Conservation (phyloP, 1,284 basidiomycete species). For the Anthracocystis panici-leucophaei region DNA sequence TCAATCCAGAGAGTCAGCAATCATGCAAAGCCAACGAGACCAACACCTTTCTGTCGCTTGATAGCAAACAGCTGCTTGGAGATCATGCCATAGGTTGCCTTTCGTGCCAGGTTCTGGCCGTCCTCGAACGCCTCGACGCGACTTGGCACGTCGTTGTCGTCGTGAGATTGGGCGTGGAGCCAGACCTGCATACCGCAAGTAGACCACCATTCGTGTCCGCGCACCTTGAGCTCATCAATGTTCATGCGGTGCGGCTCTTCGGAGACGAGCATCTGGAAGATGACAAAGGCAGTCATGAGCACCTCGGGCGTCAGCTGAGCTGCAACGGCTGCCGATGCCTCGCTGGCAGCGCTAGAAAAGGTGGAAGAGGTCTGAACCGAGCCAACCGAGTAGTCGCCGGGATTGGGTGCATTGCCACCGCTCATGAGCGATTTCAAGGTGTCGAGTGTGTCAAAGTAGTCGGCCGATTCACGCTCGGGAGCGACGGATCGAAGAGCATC, state of each 20-base stretch:
- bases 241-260: slow-evolving; percentile 54
- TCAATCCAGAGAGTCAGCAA: not conserved
- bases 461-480: slow-evolving; percentile 47
- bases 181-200: slow-evolving; percentile 47
- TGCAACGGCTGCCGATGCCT: slow-evolving; percentile 24
- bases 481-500: slow-evolving; percentile 58
- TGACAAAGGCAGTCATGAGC: slow-evolving; percentile 60
- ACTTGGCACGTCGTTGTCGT: slow-evolving; percentile 27
- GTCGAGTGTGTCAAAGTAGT: slow-evolving; percentile 56
- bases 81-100: slow-evolving; percentile 64
- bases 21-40: slow-evolving; percentile 46
- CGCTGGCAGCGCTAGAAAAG: slow-evolving; percentile 30
- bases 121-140: slow-evolving; percentile 53
- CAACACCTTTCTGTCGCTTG: slow-evolving; percentile 46
- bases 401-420: slow-evolving; percentile 34
- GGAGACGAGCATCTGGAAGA: slow-evolving; percentile 55
- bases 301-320: slow-evolving; percentile 48
- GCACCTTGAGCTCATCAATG: slow-evolving; percentile 57
- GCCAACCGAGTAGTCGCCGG: slow-evolving; percentile 48
- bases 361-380: slow-evolving; percentile 44
- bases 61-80: slow-evolving; percentile 63
- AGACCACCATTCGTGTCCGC: slow-evolving; percentile 58
- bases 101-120: slow-evolving; percentile 58
- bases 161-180: slow-evolving; percentile 30
- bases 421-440: slow-evolving; percentile 42